Base-by-base conservation (phyloP, 306 rosid species). In the Medicago ruthenica region DNA sequence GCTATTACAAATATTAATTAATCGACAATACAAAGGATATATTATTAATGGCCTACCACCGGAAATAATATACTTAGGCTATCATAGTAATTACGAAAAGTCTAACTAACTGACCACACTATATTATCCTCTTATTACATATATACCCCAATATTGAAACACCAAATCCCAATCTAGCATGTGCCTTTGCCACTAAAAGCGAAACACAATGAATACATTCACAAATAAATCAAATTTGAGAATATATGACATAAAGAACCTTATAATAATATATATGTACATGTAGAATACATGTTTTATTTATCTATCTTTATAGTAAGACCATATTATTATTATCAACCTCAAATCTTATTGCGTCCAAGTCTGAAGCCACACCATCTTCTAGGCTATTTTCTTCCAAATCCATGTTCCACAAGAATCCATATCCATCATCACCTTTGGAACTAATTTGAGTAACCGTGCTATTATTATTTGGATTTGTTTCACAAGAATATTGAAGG, bases 351-450 rank as follows among this genome's bases (percentile, higher is more conserved):
- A 90, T 89, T 3, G 87, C 85, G 4, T 89, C 97, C 85, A 89
- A 59, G 79, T 87, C 58, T 20, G 89, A 83, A 15, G 80, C 54
- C 24, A 86, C 87, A 9, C 66, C 84, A 61, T 83, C 85, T 18
- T 79, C 89, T 34, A 87, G 79, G 80, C 86, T 77, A 15, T 75
- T 75, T 14, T 88, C 93, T 65, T 90, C 89, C 40, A 90, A 71
- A 67, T 87, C 87, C 96, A 89, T 87, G 69, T 91, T 93, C 99
- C 99, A 96, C 27, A 92, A 15, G 79, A 87, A 86, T 11, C 89
- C 98, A 76, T 85, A 88, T 1, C 85, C 97, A 37, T 81, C 89
- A 18, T 81, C 88, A 44, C 74, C 75, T 80, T 79, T 86, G 7
- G 90, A 50, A 77, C 58, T 84, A 16, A 76, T 78, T 21, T 82